These are phyloP conservation scores for Cyanodermella asteris DNA, from an alignment of 2,329 filamentous ascomycete species.

Conservation along the genomic window DNA sequence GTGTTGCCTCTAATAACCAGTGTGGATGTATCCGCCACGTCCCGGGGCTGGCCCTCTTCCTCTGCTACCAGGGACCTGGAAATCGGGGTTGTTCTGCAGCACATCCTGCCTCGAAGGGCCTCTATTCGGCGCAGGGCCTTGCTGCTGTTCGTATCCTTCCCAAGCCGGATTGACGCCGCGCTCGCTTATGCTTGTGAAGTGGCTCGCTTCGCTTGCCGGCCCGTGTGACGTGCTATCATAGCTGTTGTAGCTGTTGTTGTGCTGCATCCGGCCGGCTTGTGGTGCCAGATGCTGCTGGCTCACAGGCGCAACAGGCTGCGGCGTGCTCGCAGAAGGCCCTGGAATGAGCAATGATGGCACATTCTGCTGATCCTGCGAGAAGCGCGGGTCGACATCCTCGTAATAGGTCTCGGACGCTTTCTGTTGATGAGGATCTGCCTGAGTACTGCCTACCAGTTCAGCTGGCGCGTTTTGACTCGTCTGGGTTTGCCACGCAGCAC, in stretches of 20 bases:
- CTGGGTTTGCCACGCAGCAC: conserved; percentile 30
- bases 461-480: conserved; percentile 23
- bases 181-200: conserved; percentile 80
- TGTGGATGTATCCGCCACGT: too few species aligned
- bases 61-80: too few species aligned
- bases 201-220: conserved; percentile 54
- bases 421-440: conserved; percentile 16
- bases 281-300: conserved; percentile 1
- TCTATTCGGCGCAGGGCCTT: too few species aligned
- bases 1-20: too few species aligned
- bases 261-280: conserved; percentile 8
- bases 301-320: conserved; percentile 9
- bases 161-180: conserved; percentile 74
- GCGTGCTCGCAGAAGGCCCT: conserved; percentile 13
- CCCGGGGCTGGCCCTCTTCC: too few species aligned
- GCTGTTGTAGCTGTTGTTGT: conserved; percentile 7
- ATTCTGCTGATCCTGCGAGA: conserved; percentile 19
- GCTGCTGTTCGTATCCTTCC: too few species aligned
- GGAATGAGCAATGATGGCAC: conserved; percentile 7
- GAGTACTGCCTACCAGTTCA: conserved; percentile 26
- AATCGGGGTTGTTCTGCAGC: too few species aligned
- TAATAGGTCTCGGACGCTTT: conserved; percentile 43
- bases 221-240: conserved; percentile 33
- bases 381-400: conserved; percentile 81
- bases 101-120: too few species aligned